Conservation (phyloP, 2,329 filamentous ascomycete species). For the Stemphylium beticola region DNA sequence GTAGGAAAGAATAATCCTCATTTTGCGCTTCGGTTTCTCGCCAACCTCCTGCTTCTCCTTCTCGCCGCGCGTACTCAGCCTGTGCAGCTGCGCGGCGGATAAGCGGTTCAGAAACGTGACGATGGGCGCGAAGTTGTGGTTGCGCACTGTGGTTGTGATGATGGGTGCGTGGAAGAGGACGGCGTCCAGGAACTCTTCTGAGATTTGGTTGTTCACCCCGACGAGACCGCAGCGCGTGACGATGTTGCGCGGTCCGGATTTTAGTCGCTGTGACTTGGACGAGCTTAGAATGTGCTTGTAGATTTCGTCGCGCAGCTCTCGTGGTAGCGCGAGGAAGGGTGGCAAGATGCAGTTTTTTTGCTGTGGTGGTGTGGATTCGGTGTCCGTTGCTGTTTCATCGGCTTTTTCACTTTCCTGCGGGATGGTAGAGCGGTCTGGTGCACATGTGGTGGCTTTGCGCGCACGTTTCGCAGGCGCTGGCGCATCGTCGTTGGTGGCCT, state of each 20-base stretch:
- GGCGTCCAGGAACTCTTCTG: slow-evolving; percentile 19
- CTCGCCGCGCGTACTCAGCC: background rate
- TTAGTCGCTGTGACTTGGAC: slow-evolving; percentile 6
- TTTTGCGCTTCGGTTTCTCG: slow-evolving; percentile 5
- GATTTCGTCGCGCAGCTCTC: slow-evolving; percentile 26
- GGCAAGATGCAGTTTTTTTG: background rate
- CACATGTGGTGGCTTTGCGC: background rate
- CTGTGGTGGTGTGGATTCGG: background rate
- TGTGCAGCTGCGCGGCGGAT: slow-evolving; percentile 15
- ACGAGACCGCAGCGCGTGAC: slow-evolving; percentile 18
- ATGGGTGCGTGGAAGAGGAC: slow-evolving; percentile 19
- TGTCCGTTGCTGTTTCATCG: background rate
- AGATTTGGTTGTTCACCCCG: slow-evolving; percentile 18
- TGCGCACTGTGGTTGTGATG: slow-evolving; percentile 19
- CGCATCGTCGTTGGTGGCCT: background rate
- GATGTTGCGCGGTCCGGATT: slow-evolving; percentile 5
- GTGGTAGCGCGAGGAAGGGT: slow-evolving; percentile 20
- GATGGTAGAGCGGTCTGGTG: background rate
- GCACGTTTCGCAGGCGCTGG: background rate
- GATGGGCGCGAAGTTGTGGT: slow-evolving; percentile 25
- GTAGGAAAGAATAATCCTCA: slow-evolving; percentile 10
- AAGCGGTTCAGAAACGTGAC: slow-evolving; percentile 25
- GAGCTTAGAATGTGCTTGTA: slow-evolving; percentile 18
- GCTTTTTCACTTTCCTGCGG: background rate
- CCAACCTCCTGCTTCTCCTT: background rate